Conservation (phyloP, 345 rosid genomes). For the Arabis hirsuta region DNA sequence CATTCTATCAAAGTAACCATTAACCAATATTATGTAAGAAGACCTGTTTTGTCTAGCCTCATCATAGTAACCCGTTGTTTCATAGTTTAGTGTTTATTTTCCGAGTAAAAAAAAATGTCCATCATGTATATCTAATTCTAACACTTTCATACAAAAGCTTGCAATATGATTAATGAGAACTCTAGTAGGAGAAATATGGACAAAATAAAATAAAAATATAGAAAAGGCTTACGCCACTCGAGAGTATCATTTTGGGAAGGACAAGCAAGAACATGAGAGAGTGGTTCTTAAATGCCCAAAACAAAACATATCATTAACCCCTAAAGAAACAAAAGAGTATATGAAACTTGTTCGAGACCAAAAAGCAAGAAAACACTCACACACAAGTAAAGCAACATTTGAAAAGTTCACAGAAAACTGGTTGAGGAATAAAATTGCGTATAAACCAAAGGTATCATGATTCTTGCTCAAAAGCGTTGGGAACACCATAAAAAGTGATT, state of each 20-base stretch:
- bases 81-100: constrained; percentile 11
- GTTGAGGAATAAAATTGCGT: too few species aligned
- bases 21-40: background rate
- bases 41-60: too few species aligned
- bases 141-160: constrained; percentile 9
- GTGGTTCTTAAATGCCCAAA: constrained; percentile 78
- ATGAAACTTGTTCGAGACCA: too few species aligned
- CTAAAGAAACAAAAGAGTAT: too few species aligned
- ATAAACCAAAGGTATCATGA: too few species aligned
- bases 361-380: too few species aligned
- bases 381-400: too few species aligned
- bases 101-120: constrained; percentile 4
- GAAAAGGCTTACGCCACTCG: constrained; percentile 88
- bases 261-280: constrained; percentile 86
- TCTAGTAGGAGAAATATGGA: constrained; percentile 5
- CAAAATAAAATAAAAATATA: background rate
- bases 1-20: constrained; percentile 1
- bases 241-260: constrained; percentile 93
- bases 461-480: too few species aligned
- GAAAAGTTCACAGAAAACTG: too few species aligned
- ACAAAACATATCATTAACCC: constrained; percentile 20
- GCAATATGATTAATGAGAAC: background rate
- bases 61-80: background rate
- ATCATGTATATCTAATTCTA: constrained; percentile 22
- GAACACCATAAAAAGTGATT: too few species aligned